Base-by-base conservation (phyloP, 1,284 basidiomycete genomes). In the Boletus semigastroideus region DNA sequence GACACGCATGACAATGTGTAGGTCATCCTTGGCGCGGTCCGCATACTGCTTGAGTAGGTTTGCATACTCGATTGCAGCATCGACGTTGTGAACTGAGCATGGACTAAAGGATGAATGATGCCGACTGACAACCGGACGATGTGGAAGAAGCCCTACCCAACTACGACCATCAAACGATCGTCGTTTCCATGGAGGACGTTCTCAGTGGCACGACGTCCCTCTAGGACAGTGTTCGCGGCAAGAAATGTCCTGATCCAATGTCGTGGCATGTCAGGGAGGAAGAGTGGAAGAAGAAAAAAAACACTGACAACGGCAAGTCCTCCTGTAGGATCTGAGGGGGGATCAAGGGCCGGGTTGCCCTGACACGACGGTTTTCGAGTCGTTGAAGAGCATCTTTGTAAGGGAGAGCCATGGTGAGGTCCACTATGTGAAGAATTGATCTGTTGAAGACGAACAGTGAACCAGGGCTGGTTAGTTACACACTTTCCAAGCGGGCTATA, bases 1-100 rank as follows among this genome's bases (percentile, higher is more conserved):
- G 60, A 95, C 93, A 40, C 94, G 86, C 95, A 98, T 98, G 63
- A 98, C 80, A 66, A 99, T 98, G 71, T 90, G 82, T 36, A 99
- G 80, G 65, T 98, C 96, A 12, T 91, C 86, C 67, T 84, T 85
- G 31, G 90, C 86, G 17, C 73, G 68, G 40, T 93, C 86, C 9
- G 94, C 90, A 68, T 98, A 98, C 41, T 76, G 82, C 51, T 81
- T 83, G 51, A 98, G 79, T 55, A 87, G 78, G 51, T 78, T 79
- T 22, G 94, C 92, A 68, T 96, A 97, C 65, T 90, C 89, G 40
- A 90, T 67, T 5, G 92, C 94, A 38, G 91, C 85, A 49, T 89
- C 85, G 52, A 88, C 82, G 65, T 94, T 88, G 73, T 98, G 90
- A 3, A 98, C 91, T 0, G 93, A 96, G 72, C 94, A 98, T 19